These are phyloP conservation scores for Diaporthe sp. DNA, from an alignment of 2,329 filamentous ascomycete genomes.

Conservation along the genomic window DNA sequence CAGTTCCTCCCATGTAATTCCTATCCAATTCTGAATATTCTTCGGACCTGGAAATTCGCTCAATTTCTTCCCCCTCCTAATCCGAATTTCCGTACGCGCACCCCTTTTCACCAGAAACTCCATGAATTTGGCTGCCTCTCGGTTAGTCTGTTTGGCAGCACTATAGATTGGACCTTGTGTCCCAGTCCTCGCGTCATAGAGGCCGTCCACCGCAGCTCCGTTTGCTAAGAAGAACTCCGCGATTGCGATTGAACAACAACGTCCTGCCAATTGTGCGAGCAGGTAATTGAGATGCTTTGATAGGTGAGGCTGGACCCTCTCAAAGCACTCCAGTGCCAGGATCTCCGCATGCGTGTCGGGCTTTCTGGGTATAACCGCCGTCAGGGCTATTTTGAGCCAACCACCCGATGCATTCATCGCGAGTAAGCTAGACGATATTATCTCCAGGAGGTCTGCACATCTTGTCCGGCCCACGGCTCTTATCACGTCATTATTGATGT, in stretches of 20 bases:
- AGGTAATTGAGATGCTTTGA: background rate
- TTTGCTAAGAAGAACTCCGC: background rate
- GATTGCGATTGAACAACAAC: background rate
- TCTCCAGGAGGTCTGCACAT: no score
- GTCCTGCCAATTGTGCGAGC: background rate
- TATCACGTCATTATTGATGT: no score
- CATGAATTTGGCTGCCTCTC: background rate
- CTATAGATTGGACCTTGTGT: no score
- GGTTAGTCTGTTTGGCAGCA: no score
- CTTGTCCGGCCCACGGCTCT: no score
- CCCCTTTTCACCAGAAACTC: background rate
- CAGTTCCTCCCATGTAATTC: background rate
- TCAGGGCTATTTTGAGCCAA: no score
- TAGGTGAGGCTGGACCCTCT: background rate
- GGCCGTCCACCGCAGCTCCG: background rate
- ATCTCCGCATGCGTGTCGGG: background rate
- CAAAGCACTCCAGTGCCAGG: background rate
- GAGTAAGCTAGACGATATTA: no score
- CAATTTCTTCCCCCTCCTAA: background rate
- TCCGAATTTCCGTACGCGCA: background rate
- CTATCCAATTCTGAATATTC: constrained; percentile 9
- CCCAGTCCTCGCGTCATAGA: no score
- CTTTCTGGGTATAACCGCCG: no score
- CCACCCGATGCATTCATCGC: no score
- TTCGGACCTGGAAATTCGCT: background rate